Evolutionary conservation across 2,329 filamentous ascomycete genomes (phyloP), one percentile per base, ranked within the genome.

Genomic region (Epichloe hybrida): DNA sequence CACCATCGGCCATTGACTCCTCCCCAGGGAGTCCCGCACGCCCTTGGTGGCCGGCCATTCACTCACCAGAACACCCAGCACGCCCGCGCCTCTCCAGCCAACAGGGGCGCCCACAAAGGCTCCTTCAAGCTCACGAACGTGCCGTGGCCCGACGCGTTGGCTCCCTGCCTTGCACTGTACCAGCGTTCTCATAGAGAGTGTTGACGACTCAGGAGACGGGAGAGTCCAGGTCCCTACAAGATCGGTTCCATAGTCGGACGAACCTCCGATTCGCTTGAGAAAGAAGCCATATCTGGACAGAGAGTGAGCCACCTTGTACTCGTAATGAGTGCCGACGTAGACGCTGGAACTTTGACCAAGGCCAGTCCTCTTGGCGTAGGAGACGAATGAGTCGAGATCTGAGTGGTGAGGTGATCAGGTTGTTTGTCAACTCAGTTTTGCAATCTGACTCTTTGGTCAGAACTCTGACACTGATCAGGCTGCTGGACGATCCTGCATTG

Each of bases 101-200:
- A 75, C 69, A 1, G 88, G 89, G 6, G 86, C 85, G 12, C 81
- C 82, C 1, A 75, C 74, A 60, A 93, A 85, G 0, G 88, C 80
- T 3, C 91, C 91, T 61, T 88, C 86, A 3, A 91, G 74, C 67
- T 91, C 86, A n/a, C 86, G 77, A 8, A 88, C 68, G 45, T 80
- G 69, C 35, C 73, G 68, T 0, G 86, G 86, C 0, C 78, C 72
- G 12, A 72, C 64, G 44, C 71, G 70, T 51, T 69, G 67, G 17
- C 69, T 62, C 13, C 13, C 70, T 1, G 74, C 77, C 64, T 91
- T 93, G 72, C 87, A 91, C 63, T 91, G 86, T 1, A 77, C 53
- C 13, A 81, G 59, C 6, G 78, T 69, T 46, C 68, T 71, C 36
- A 81, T 20, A 4, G 52, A 38, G 20, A 47, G 58, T 1, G 70